phyloP scores from a whole-genome alignment of 1,284 basidiomycete species.

The Heliocybe sulcata region DNA sequence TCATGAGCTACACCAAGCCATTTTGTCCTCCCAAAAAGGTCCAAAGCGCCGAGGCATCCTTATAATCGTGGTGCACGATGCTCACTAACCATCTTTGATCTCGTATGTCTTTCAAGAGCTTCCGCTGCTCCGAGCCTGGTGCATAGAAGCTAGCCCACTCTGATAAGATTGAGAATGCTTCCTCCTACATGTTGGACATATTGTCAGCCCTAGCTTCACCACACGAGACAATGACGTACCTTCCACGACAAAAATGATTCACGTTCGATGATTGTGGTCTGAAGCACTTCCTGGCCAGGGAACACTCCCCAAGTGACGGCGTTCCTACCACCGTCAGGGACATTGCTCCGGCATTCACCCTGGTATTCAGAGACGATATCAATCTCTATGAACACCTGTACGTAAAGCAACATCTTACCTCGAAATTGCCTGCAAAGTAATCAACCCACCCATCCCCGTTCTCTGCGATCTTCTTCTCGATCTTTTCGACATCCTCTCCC shows the following conservation, averaged over 20 bases:
- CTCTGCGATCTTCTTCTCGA: conserved; percentile 53
- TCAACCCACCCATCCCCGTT: conserved; percentile 64
- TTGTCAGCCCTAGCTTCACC: too few relatives aligned
- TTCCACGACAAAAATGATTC: conserved; percentile 93
- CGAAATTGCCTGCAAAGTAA: conserved; percentile 80
- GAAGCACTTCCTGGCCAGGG: conserved; percentile 92
- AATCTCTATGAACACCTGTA: neutral
- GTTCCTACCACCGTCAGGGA: conserved; percentile 75
- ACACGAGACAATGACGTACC: conserved; percentile 33
- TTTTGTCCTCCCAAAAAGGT: conserved; percentile 51
- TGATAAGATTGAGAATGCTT: conserved; percentile 94
- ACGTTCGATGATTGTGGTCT: conserved; percentile 95
- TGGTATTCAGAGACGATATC: conserved; percentile 20
- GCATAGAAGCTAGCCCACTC: conserved; percentile 92
- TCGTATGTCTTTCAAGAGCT: conserved; percentile 65
- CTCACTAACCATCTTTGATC: conserved; percentile 87
- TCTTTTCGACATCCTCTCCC: conserved; percentile 50
- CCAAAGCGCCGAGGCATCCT: conserved; percentile 80
- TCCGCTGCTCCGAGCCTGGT: conserved; percentile 66
- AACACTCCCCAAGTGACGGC: conserved; percentile 99
- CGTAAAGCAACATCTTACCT: conserved; percentile 37
- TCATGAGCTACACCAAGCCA: too few relatives aligned
- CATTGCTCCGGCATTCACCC: conserved; percentile 83
- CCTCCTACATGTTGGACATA: conserved; percentile 52
- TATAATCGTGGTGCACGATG: conserved; percentile 93